Evolutionary conservation across 352 stramenopile genomes (phyloP).

Genomic region (Phytophthora sp.): DNA sequence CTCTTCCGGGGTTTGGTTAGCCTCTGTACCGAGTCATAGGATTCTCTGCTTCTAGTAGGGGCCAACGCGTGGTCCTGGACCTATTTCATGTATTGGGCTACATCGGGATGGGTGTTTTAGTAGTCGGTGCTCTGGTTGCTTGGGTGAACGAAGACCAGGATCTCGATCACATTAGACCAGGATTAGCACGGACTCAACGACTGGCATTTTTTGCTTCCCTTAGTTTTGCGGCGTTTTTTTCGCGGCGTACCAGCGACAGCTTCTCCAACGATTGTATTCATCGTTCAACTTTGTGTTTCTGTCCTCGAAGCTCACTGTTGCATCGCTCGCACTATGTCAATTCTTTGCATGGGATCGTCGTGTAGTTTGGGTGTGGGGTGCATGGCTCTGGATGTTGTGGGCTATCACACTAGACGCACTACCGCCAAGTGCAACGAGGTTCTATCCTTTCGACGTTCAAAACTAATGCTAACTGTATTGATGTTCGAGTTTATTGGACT

Average conservation of each 20-base stretch:
- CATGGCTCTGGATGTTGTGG: constrained; percentile 44
- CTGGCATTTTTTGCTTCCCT: constrained; percentile 13
- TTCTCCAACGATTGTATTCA: constrained; percentile 26
- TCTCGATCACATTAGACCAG: constrained; percentile 13
- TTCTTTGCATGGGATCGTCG: constrained; percentile 31
- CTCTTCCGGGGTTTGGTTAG: constrained; percentile 22
- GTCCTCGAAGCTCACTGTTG: constrained; percentile 26
- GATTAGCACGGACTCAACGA: constrained; percentile 9
- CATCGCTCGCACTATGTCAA: constrained; percentile 14
- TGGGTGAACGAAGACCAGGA: constrained; percentile 18
- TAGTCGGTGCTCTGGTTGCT: constrained; percentile 7
- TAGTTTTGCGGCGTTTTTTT: constrained; percentile 27
- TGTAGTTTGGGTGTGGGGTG: constrained; percentile 15
- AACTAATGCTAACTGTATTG: constrained; percentile 17
- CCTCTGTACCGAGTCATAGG: constrained; percentile 15
- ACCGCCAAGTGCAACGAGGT: constrained; percentile 16
- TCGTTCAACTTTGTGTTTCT: constrained; percentile 42
- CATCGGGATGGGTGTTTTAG: constrained; percentile 10
- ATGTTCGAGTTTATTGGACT: constrained; percentile 16
- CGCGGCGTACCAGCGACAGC: constrained; percentile 25
- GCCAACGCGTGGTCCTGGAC: constrained; percentile 6
- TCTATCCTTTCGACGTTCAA: constrained; percentile 31
- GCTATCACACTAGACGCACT: constrained; percentile 37
- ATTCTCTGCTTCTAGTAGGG: background rate
- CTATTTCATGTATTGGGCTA: constrained; percentile 13